phyloP scores from a whole-genome alignment of 2,329 filamentous ascomycete species.

The Verticillium alfalfae region DNA sequence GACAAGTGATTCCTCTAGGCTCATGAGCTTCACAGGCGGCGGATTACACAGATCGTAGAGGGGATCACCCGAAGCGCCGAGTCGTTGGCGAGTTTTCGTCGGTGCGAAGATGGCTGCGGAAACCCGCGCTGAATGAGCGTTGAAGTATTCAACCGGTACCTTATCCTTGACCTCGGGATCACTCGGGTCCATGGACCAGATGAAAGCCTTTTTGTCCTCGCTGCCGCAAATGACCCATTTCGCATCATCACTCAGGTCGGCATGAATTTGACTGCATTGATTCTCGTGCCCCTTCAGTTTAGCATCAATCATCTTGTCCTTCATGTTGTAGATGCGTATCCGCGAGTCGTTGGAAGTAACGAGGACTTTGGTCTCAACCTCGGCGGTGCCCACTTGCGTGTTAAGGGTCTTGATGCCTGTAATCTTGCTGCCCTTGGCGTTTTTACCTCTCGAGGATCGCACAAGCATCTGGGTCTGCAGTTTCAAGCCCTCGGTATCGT shows the following conservation, averaged over 20 bases:
- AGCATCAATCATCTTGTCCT: slow-evolving; percentile 76
- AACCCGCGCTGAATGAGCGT: slow-evolving; percentile 82
- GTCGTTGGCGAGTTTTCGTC: slow-evolving; percentile 66
- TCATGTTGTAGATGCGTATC: slow-evolving; percentile 81
- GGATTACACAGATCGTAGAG: slow-evolving; percentile 97
- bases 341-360: slow-evolving; percentile 95
- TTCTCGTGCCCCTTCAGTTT: slow-evolving; percentile 94
- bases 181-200: slow-evolving; percentile 67
- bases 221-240: slow-evolving; percentile 87
- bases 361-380: slow-evolving; percentile 72
- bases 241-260: slow-evolving; percentile 81
- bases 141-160: slow-evolving; percentile 79
- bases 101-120: slow-evolving; percentile 88
- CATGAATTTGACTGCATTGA: slow-evolving; percentile 81
- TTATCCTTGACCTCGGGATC: slow-evolving; percentile 71
- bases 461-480: slow-evolving; percentile 83
- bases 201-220: slow-evolving; percentile 83
- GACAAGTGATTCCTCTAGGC: slow-evolving; percentile 55
- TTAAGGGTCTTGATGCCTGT: slow-evolving; percentile 80
- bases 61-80: slow-evolving; percentile 80
- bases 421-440: slow-evolving; percentile 95
- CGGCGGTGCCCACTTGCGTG: slow-evolving; percentile 36
- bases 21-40: slow-evolving; percentile 77
- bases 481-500: slow-evolving; percentile 86
- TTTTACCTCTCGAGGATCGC: slow-evolving; percentile 86